Percentiles rank a stretch among this genome's conserved stretches.
phyloP scores from a whole-genome alignment of 306 rosid species.

The Ormosia semicastrata region DNA sequence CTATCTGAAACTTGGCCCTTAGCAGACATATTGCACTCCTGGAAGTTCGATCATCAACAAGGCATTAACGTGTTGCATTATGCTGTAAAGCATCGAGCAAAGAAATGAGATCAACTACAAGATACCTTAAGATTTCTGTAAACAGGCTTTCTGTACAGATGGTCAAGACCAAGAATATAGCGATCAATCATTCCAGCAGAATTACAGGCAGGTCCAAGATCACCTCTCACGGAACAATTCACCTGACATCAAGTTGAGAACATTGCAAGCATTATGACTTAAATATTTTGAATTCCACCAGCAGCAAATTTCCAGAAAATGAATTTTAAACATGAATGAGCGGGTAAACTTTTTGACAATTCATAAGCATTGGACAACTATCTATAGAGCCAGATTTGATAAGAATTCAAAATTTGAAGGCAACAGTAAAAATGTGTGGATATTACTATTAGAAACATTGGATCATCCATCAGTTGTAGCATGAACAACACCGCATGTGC shows the following conservation, averaged over 20 bases:
- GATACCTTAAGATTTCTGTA: slow-evolving; percentile 83
- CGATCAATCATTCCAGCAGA: slow-evolving; percentile 95
- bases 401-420: slow-evolving; percentile 2
- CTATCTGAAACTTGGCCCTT: slow-evolving; percentile 62
- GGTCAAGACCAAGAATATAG: slow-evolving; percentile 66
- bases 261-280: slow-evolving; percentile 12
- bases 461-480: not conserved
- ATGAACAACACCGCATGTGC: not conserved
- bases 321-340: not conserved
- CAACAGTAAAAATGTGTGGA: not conserved
- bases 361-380: not conserved
- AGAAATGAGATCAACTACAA: slow-evolving; percentile 20
- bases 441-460: not conserved
- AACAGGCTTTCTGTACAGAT: slow-evolving; percentile 75
- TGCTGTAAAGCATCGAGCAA: not conserved
- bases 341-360: not conserved
- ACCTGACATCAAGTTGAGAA: slow-evolving; percentile 56
- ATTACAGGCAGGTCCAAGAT: slow-evolving; percentile 90
- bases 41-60: slow-evolving; percentile 39
- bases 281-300: not conserved
- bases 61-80: slow-evolving; percentile 21
- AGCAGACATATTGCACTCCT: slow-evolving; percentile 71
- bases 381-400: not conserved
- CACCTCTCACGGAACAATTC: slow-evolving; percentile 84
- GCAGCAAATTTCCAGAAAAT: not conserved